Evolutionary conservation across 129 eudicot species (phyloP).

Genomic region (Heracleum sosnowskyi): DNA sequence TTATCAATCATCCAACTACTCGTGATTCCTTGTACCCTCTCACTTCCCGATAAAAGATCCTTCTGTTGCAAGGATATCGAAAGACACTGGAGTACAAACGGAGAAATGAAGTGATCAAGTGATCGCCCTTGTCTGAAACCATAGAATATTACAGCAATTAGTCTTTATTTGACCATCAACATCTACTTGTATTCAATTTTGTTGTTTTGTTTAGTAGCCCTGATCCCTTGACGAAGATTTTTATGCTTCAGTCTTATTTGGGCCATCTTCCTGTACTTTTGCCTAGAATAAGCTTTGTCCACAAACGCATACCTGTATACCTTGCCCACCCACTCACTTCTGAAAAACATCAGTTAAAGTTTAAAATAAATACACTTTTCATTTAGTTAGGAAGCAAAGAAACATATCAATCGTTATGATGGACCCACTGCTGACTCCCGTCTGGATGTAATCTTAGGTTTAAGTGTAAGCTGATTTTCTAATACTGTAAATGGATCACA

Average conservation of each 20-base stretch:
- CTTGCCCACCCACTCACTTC: not conserved
- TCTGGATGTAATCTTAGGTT: not conserved
- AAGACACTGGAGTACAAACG: not conserved
- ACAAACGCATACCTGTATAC: not conserved
- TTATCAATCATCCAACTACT: too few relatives aligned
- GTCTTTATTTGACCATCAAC: not conserved
- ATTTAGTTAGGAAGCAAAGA: not conserved
- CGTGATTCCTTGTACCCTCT: too few relatives aligned
- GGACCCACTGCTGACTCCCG: not conserved
- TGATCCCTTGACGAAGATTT: not conserved
- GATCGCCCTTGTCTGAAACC: too few relatives aligned
- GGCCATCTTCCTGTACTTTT: not conserved
- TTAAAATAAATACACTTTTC: not conserved
- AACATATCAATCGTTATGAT: not conserved
- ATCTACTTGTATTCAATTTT: not conserved
- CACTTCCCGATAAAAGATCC: too few relatives aligned
- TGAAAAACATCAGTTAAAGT: not conserved
- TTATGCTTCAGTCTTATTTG: not conserved
- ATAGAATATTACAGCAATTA: not conserved
- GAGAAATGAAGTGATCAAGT: too few relatives aligned
- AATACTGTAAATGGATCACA: not conserved
- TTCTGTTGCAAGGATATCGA: not conserved
- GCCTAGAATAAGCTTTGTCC: not conserved
- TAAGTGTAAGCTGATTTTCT: not conserved
- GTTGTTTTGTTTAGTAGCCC: not conserved